phyloP scores from a whole-genome alignment of 345 rosid species.

The Chamaenerion angustifolium region DNA sequence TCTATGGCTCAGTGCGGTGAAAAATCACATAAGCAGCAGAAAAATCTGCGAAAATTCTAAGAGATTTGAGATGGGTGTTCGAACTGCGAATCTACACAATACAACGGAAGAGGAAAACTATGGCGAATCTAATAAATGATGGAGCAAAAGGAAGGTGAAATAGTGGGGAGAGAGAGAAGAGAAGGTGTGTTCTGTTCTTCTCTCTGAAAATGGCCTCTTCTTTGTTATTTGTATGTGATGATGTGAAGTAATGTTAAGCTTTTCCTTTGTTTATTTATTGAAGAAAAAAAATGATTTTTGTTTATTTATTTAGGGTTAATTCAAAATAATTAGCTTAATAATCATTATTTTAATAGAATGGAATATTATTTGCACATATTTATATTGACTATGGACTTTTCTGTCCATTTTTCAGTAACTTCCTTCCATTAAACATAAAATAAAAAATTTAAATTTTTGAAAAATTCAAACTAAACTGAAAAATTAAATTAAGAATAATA shows the following conservation, averaged over 20 bases:
- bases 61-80: slow-evolving; percentile 5
- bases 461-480: not conserved
- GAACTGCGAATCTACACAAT: slow-evolving; percentile 9
- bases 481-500: no score
- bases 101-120: slow-evolving; percentile 35
- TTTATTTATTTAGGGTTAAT: not conserved
- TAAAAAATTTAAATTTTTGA: not conserved
- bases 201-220: slow-evolving; percentile 3
- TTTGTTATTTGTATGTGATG: slow-evolving; percentile 6
- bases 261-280: not conserved
- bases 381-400: slow-evolving; percentile 3
- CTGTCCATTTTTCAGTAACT: not conserved
- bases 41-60: not conserved
- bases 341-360: not conserved
- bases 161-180: slow-evolving; percentile 9
- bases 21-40: slow-evolving; percentile 2
- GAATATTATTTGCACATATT: slow-evolving; percentile 1
- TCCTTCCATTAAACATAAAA: not conserved
- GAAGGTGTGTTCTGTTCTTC: slow-evolving; percentile 4
- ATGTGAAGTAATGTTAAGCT: slow-evolving; percentile 5
- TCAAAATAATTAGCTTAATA: no score
- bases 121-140: slow-evolving; percentile 63
- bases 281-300: no score
- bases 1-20: slow-evolving; percentile 1
- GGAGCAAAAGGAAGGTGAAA: slow-evolving; percentile 21